Evolutionary conservation across 2,329 filamentous ascomycete species (phyloP), one percentile per base, ranked within the genome.

Genomic region (Fusarium setosum): DNA sequence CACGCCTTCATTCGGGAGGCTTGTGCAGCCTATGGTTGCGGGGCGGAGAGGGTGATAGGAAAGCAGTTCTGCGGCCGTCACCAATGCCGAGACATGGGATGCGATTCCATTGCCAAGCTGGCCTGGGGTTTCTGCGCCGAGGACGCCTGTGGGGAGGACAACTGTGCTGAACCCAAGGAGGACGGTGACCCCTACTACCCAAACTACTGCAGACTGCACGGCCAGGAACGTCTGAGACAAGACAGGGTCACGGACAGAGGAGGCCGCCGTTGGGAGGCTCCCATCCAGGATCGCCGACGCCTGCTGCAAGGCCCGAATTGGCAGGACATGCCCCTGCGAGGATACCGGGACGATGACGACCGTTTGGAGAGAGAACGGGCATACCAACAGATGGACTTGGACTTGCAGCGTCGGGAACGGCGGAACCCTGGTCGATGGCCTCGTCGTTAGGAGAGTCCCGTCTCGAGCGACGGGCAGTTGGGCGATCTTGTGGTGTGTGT

Each of bases 121-220:
- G 40, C 41, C 1, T 32, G 54, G 3, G 67, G 65, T 1, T 54
- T 40, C 18, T 72, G 69, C 11, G 5, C 11, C 1, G 2, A 34
- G 0, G 56, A 61, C 9, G 59, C 50, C 3, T 69, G 65, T 12
- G 12, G 10, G 9, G 12, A 15, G 4, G 35, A 47, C 2, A 26
- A 31, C 37, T 68, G 65, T 8, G 53, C 38, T 2, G 20, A 40
- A 0, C 20, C 5, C 6, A 18, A 26, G 34, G 12, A 42, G 34
- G 6, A 2, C 1, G 26, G 21, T 2, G 44, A 56, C 42, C 12
- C 18, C 4, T 17, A 42, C 5, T 21, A 29, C 9, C 8, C 49
- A 1, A 8, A 24, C 4, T 21, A 66, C 12, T 68, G 67, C 20
- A 15, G n/a, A 15, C 6, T 7, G 4, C 51, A 59, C 35, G 20